Conservation (phyloP, 371 early-diverging fungal genomes). For the Rhizopus arrhizus region DNA sequence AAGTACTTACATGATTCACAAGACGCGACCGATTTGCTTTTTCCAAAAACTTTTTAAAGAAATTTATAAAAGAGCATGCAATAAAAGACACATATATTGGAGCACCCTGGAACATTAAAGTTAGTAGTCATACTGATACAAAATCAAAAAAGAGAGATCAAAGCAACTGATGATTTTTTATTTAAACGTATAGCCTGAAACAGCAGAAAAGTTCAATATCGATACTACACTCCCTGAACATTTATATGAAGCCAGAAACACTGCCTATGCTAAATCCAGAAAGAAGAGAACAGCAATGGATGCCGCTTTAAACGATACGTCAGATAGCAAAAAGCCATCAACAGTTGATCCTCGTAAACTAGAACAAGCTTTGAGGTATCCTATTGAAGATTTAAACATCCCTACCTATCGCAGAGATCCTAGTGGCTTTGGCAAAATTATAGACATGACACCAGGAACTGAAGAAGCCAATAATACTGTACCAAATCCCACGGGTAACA, state of each 20-base stretch:
- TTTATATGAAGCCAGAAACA: slow-evolving; percentile 48
- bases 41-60: slow-evolving; percentile 71
- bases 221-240: slow-evolving; percentile 53
- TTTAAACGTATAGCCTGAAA: slow-evolving; percentile 29
- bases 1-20: not conserved
- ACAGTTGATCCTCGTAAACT: slow-evolving; percentile 31
- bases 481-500: slow-evolving; percentile 40
- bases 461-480: slow-evolving; percentile 6
- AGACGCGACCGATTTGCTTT: slow-evolving; percentile 71
- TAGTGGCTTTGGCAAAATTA: slow-evolving; percentile 30
- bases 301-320: not conserved
- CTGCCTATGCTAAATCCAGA: slow-evolving; percentile 49
- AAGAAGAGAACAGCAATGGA: slow-evolving; percentile 36
- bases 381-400: slow-evolving; percentile 65
- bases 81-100: slow-evolving; percentile 69
- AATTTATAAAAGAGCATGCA: slow-evolving; percentile 70
- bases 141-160: not conserved
- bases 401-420: slow-evolving; percentile 42
- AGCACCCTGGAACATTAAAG: slow-evolving; percentile 76
- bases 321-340: slow-evolving; percentile 3
- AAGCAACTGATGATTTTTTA: not conserved
- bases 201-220: slow-evolving; percentile 52
- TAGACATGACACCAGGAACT: slow-evolving; percentile 41
- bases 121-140: slow-evolving; percentile 18
- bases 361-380: slow-evolving; percentile 53